A percentile compares a stretch with the other conserved stretches of the same genome.
Evolutionary conservation across 2,329 filamentous ascomycete species (phyloP).

Genomic region (Arthrocladium fulminans): DNA sequence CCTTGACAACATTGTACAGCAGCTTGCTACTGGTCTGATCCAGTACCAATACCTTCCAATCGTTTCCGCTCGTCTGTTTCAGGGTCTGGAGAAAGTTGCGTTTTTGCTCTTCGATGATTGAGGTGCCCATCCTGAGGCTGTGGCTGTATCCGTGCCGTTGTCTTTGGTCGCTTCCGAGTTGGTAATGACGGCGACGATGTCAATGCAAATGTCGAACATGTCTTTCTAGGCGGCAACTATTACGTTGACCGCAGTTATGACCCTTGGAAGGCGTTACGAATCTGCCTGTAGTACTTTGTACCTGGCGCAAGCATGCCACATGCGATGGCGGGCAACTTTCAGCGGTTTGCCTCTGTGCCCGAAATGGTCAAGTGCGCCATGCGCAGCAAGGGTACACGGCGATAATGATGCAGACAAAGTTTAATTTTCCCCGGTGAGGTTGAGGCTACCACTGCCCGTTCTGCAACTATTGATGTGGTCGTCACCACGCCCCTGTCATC

Average conservation of each 20-base stretch:
- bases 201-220: constrained; percentile 3
- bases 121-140: constrained; percentile 61
- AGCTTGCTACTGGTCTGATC: constrained; percentile 77
- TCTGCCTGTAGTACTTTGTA: neutral
- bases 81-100: constrained; percentile 23
- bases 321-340: neutral
- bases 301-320: neutral
- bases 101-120: constrained; percentile 75
- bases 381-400: neutral
- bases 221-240: neutral
- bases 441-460: neutral
- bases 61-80: constrained; percentile 25
- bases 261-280: neutral
- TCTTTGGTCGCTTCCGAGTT: neutral
- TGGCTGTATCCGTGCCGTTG: neutral
- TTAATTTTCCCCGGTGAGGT: constrained; percentile 4
- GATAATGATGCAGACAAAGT: neutral
- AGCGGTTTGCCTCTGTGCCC: neutral
- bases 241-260: too few relatives aligned
- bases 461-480: neutral
- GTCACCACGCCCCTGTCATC: neutral
- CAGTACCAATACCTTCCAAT: constrained; percentile 93
- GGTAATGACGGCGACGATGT: constrained; percentile 3
- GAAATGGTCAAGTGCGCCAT: neutral
- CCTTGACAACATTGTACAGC: constrained; percentile 80